These are phyloP conservation scores for Neoarthrinium moseri DNA, from an alignment of 2,329 filamentous ascomycete species.

Conservation along the genomic window DNA sequence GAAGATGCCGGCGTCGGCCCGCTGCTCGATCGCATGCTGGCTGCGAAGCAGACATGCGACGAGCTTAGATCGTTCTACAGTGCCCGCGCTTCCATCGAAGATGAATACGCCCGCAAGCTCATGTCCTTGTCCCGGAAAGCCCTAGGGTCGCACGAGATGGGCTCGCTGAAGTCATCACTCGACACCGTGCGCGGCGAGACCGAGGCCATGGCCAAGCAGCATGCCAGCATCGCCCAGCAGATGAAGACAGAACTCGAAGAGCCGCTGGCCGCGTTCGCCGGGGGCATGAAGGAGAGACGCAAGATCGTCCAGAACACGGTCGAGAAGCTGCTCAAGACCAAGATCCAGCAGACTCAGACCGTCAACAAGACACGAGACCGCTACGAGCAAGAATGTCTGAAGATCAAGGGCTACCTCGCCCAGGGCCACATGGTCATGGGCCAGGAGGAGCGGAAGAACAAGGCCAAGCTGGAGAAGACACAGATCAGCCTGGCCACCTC, in stretches of 20 bases:
- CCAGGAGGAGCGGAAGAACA: slow-evolving; percentile 97
- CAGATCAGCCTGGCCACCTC: slow-evolving; percentile 91
- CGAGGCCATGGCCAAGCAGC: slow-evolving; percentile 90
- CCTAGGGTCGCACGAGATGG: slow-evolving; percentile 82
- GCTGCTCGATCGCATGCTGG: slow-evolving; percentile 90
- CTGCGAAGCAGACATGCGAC: slow-evolving; percentile 91
- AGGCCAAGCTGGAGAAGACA: slow-evolving; percentile 97
- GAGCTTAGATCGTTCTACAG: slow-evolving; percentile 87
- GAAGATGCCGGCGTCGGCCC: slow-evolving; percentile 94
- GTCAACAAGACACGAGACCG: slow-evolving; percentile 96
- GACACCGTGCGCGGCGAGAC: slow-evolving; percentile 87
- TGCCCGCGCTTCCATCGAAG: slow-evolving; percentile 92
- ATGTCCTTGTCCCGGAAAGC: slow-evolving; percentile 83
- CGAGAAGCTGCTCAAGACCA: slow-evolving; percentile 90
- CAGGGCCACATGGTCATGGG: slow-evolving; percentile 99
- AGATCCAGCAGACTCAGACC: slow-evolving; percentile 83
- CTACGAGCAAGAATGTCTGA: slow-evolving; percentile 96
- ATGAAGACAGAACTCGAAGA: slow-evolving; percentile 98
- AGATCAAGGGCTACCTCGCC: slow-evolving; percentile 97
- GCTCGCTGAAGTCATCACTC: slow-evolving; percentile 78
- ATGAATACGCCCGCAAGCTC: slow-evolving; percentile 91
- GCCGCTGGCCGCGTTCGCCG: slow-evolving; percentile 84
- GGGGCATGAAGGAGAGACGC: slow-evolving; percentile 91
- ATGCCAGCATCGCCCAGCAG: slow-evolving; percentile 84
- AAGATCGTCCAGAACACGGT: slow-evolving; percentile 96